These are phyloP conservation scores for Oryza longistaminata DNA, from an alignment of 176 grass and related monocot species.

Conservation along the genomic window DNA sequence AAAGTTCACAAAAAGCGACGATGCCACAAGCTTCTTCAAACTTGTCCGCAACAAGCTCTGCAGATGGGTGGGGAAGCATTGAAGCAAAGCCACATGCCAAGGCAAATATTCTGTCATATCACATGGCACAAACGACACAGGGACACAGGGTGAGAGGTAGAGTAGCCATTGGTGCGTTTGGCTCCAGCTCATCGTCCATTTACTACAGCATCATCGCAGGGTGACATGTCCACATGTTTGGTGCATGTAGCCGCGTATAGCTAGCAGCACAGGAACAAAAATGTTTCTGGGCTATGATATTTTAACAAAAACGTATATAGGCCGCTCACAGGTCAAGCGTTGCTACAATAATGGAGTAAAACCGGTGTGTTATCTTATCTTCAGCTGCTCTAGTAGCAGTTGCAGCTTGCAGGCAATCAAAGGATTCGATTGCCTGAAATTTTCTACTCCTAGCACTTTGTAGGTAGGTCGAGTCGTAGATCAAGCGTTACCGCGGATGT, in stretches of 20 bases:
- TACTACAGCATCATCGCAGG: neutral
- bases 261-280: neutral
- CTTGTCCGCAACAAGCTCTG: slow-evolving; percentile 29
- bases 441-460: neutral
- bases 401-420: neutral
- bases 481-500: slow-evolving; percentile 11
- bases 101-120: slow-evolving; percentile 47
- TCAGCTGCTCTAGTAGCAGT: neutral
- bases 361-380: neutral
- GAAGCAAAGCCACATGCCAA: slow-evolving; percentile 39
- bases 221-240: slow-evolving; percentile 20
- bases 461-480: slow-evolving; percentile 1
- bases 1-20: neutral
- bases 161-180: slow-evolving; percentile 5
- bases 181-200: slow-evolving; percentile 54
- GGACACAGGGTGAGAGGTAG: neutral
- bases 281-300: neutral
- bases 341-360: neutral
- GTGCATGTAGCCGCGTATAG: neutral
- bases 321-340: neutral
- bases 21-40: neutral
- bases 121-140: slow-evolving; percentile 7
- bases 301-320: neutral
- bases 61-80: neutral
- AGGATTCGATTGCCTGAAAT: neutral